Base-by-base conservation (phyloP, 768 basidiomycete species). In the Inosperma sp. region DNA sequence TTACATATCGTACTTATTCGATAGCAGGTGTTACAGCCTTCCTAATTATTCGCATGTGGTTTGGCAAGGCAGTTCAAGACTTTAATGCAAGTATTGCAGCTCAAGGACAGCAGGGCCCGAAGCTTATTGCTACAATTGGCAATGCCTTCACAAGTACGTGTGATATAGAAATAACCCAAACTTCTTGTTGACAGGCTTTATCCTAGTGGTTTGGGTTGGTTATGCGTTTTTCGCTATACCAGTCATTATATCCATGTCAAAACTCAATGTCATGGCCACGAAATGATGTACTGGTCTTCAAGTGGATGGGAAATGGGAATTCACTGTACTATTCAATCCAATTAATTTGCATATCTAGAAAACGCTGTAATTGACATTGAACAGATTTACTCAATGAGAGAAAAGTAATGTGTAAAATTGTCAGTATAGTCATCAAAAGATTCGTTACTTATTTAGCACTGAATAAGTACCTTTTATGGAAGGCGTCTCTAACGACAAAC, bases 11-110 rank as follows among this genome's bases (percentile, higher is more conserved):
- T 41, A 19, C 16, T n/a, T 17, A 22, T 14, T 33, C 7, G 12
- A 25, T 35, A n/a, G 37, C n/a, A 88, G 87, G 86, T 12, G 64
- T 87, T 51, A 81, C 80, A 3, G 72, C 84, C 7, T 86, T 86
- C 69, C 72, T 88, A 16, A 74, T 90, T 52, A 68, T 86, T 47
- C 80, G 85, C 53, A 86, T 91, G 79, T 88, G 83, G 80, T 88
- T 88, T 54, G 86, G 83, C 16, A 88, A 89, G 65, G 81, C 86
- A 2, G 80, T 83, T 0, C 77, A 83, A 46, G 87, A 88, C 60
- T 90, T 91, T 68, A 91, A 91, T 62, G 61, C 69, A 36, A 79
- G 72, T 45, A 81, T 90, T 45, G 54, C 69, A 21, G 63, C 74
- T 7, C 75, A 76, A 53, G 83, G 82, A 17, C 52, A 62, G 3